Base-by-base conservation (phyloP, 2,329 filamentous ascomycete genomes). In the Diplocarpon mali region DNA sequence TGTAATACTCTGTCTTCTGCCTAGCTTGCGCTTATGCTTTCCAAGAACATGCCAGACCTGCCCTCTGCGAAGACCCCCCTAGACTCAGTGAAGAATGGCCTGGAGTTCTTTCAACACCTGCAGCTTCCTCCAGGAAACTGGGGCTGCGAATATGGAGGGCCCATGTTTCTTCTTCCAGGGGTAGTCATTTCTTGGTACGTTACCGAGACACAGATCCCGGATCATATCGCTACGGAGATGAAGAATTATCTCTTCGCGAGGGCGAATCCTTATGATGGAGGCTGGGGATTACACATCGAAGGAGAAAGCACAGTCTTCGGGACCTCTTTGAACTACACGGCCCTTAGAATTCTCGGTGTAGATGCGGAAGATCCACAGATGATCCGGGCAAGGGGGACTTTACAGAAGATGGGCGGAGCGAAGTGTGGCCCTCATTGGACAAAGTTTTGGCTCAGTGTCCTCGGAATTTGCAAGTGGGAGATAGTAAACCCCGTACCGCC, bases 141-240 rank as follows among this genome's bases (percentile, higher is more conserved):
- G 92, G 92, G 74, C 5, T 96, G 90, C 67, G 92, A 98, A 63
- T 98, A 98, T 67, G 92, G 92, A 44, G 92, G 92, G 0, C 92
- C 92, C 3, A 90, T 95, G 85, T 98, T 98, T 61, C 75, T 96
- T 32, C 71, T 96, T 1, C 87, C 90, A 0, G 86, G 90, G 36
- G 63, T 95, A 16, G 78, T 95, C 50, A 78, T 94, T 54, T 75
- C 84, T 24, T 93, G 86, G 79, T 89, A 94, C 62, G 83, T 83
- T 42, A 96, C 89, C 50, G 80, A 89, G 61, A 95, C 87, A 42
- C 83, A 84, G 3, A 85, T 98, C 46, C 80, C 88, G 1, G 76
- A 78, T 49, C 78, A 84, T 47, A 82, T 88, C 62, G 80, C 82
- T 16, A 86, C 79, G 36, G 92, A 95, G 64, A 93, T 98, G 60